Evolutionary conservation across 306 rosid genomes (phyloP).

Genomic region (Cucurbita moschata): DNA sequence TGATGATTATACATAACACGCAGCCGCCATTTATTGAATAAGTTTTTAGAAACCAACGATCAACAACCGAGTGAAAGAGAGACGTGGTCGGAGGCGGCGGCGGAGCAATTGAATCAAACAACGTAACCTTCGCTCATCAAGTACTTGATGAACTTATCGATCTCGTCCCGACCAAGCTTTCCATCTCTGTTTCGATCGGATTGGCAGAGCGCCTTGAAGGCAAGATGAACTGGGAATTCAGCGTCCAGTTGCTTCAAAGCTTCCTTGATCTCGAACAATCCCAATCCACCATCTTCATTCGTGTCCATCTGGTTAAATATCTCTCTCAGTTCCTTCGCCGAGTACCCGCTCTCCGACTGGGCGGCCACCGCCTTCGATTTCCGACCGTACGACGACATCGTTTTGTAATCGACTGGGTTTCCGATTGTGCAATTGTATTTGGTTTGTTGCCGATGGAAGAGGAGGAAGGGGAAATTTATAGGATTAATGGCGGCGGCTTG

Average conservation of each 20-base stretch:
- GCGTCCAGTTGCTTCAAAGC: constrained; percentile 7
- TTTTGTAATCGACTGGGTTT: too few relatives aligned
- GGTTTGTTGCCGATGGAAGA: background rate
- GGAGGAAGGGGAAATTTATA: background rate
- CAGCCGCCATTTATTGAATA: background rate
- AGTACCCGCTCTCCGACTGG: background rate
- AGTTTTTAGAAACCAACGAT: background rate
- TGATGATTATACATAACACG: background rate
- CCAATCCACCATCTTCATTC: constrained; percentile 9
- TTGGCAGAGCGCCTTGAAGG: constrained; percentile 3
- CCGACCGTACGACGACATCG: background rate
- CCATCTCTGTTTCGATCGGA: constrained; percentile 8
- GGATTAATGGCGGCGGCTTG: background rate
- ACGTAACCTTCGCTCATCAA: background rate
- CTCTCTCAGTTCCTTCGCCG: background rate
- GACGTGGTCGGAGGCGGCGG: too few relatives aligned
- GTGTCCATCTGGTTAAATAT: constrained; percentile 4
- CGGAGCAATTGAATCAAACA: background rate
- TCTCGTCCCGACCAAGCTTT: background rate
- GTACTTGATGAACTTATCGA: constrained; percentile 1
- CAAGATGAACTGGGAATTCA: background rate
- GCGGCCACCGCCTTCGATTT: background rate
- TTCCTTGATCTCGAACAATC: constrained; percentile 8
- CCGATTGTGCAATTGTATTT: background rate
- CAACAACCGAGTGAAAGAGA: background rate